These are phyloP conservation scores for Verticillium nubilum DNA, from an alignment of 2,329 filamentous ascomycete genomes.

Conservation along the genomic window DNA sequence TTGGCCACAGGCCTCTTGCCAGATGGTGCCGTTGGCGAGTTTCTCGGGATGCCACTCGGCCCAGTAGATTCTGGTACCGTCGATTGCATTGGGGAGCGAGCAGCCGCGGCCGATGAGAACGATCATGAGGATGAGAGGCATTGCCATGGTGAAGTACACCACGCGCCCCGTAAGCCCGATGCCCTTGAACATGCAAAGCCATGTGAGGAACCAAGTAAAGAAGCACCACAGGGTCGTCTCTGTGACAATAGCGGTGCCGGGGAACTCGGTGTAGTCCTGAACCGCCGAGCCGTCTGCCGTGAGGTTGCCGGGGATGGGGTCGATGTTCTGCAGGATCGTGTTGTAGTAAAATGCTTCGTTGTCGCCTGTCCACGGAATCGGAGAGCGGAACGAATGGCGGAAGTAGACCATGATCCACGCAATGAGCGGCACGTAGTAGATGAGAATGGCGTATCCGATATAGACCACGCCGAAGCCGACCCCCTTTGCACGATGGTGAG, in stretches of 20 bases:
- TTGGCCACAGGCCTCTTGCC: conserved; percentile 49
- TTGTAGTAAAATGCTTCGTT: conserved; percentile 29
- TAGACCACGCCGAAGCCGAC: conserved; percentile 44
- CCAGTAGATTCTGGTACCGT: conserved; percentile 38
- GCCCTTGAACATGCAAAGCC: conserved; percentile 52
- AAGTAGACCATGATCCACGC: conserved; percentile 54
- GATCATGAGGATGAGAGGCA: conserved; percentile 46
- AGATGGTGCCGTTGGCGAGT: conserved; percentile 39
- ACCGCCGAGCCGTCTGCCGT: conserved; percentile 27
- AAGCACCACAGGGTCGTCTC: conserved; percentile 49
- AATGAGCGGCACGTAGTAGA: conserved; percentile 50
- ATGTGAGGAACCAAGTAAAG: conserved; percentile 51
- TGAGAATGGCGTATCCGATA: conserved; percentile 42
- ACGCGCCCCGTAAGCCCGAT: conserved; percentile 49
- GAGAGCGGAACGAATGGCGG: conserved; percentile 43
- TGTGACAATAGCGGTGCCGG: conserved; percentile 35
- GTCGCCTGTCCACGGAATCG: conserved; percentile 39
- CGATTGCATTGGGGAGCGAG: conserved; percentile 44
- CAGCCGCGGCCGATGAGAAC: conserved; percentile 44
- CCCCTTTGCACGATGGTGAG: conserved; percentile 43
- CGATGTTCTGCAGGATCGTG: conserved; percentile 1
- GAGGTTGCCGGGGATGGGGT: conserved; percentile 22
- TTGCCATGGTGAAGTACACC: conserved; percentile 51
- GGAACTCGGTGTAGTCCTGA: conserved; percentile 34
- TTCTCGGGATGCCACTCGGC: conserved; percentile 34